These are phyloP conservation scores for Pseudogymnoascus sp. DNA, from an alignment of 2,329 filamentous ascomycete species.

Conservation along the genomic window DNA sequence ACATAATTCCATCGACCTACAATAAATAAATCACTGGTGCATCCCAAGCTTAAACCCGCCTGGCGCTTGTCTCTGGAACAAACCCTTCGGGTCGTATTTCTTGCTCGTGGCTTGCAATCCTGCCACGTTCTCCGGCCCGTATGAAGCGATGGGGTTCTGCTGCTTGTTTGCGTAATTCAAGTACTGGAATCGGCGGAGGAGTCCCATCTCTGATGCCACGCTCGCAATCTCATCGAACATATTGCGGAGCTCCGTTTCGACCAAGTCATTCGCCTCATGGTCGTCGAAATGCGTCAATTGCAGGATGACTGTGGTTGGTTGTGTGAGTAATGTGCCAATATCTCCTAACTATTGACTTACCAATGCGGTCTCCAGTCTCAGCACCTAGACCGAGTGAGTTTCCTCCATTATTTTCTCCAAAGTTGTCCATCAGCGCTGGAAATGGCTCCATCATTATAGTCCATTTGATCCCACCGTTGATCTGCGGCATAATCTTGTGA, in stretches of 20 bases:
- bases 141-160: conserved; percentile 20
- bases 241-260: neutral
- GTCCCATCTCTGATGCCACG: neutral
- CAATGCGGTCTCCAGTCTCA: conserved; percentile 1
- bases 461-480: conserved; percentile 2
- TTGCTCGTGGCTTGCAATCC: conserved; percentile 25
- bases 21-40: neutral
- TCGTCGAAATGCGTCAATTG: neutral
- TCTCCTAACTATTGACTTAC: neutral
- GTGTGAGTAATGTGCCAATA: neutral
- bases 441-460: neutral
- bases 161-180: conserved; percentile 11
- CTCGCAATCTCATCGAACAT: neutral
- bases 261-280: neutral
- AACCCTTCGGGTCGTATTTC: conserved; percentile 30
- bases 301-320: neutral
- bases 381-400: conserved; percentile 1
- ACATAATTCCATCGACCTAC: neutral
- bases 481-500: conserved; percentile 1
- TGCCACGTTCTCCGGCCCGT: conserved; percentile 32
- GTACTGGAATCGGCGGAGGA: conserved; percentile 13
- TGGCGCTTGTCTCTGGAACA: conserved; percentile 23
- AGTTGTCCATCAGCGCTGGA: neutral
- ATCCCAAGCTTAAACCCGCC: conserved; percentile 21
- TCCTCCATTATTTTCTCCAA: conserved; percentile 1